Percentiles rank a stretch among this genome's conserved stretches.
Evolutionary conservation across 768 basidiomycete genomes (phyloP).

Genomic region (Macrolepiota fuliginosa): DNA sequence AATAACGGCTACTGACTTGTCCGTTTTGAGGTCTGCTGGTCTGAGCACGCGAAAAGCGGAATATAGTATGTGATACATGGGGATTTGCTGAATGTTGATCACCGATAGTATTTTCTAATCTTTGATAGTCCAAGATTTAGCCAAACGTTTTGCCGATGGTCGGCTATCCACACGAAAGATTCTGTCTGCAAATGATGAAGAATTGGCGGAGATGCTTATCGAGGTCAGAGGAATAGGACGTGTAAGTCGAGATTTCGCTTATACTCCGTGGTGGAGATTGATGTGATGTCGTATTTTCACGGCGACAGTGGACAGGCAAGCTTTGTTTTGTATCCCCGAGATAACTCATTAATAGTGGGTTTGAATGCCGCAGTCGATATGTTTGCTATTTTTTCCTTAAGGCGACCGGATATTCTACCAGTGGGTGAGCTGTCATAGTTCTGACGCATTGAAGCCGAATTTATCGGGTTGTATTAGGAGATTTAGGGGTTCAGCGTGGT

Average conservation of each 20-base stretch:
- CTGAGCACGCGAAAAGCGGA: constrained; percentile 86
- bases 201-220: constrained; percentile 71
- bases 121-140: constrained; percentile 71
- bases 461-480: constrained; percentile 43
- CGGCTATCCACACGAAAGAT: constrained; percentile 73
- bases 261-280: not conserved
- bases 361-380: constrained; percentile 63
- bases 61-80: constrained; percentile 55
- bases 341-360: constrained; percentile 1
- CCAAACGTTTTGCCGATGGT: constrained; percentile 77
- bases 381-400: constrained; percentile 88
- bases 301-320: constrained; percentile 59
- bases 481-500: constrained; percentile 82
- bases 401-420: constrained; percentile 76
- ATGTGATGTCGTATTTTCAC: constrained; percentile 6
- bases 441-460: not conserved
- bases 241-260: constrained; percentile 34
- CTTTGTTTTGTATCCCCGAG: not conserved
- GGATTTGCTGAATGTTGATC: not conserved
- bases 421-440: constrained; percentile 26
- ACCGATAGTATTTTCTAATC: not conserved
- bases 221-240: constrained; percentile 79
- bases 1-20: constrained; percentile 59
- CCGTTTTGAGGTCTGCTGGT: constrained; percentile 68
- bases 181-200: constrained; percentile 69